phyloP scores from a whole-genome alignment of 129 eudicot genomes.

The Centrapalus pauciflorus region DNA sequence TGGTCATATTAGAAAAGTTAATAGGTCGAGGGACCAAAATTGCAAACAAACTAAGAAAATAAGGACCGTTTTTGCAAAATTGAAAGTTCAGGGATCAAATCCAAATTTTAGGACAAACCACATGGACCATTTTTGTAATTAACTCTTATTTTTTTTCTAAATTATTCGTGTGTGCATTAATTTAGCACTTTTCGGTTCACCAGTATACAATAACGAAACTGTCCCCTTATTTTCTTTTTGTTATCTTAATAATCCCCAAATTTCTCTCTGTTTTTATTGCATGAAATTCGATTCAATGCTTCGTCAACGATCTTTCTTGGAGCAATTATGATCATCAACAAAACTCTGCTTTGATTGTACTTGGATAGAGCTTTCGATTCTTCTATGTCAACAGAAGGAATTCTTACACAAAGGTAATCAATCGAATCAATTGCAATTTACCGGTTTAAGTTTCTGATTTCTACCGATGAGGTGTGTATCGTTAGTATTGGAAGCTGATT shows the following conservation, averaged over 20 bases:
- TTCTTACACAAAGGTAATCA: constrained; percentile 26
- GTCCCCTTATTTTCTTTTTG: background rate
- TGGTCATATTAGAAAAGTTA: too few relatives aligned
- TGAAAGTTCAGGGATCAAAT: too few relatives aligned
- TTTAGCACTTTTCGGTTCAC: too few relatives aligned
- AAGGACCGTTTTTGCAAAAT: too few relatives aligned
- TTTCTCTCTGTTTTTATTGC: background rate
- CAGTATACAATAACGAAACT: too few relatives aligned
- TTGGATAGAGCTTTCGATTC: background rate
- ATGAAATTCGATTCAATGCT: constrained; percentile 12
- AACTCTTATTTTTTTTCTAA: too few relatives aligned
- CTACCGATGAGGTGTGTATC: background rate
- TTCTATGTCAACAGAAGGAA: constrained; percentile 14
- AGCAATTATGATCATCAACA: constrained; percentile 1
- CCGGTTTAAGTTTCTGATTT: background rate
- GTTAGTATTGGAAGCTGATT: background rate
- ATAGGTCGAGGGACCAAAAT: too few relatives aligned
- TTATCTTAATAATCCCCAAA: constrained; percentile 19
- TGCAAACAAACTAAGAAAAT: too few relatives aligned
- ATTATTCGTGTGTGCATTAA: too few relatives aligned
- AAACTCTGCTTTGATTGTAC: constrained; percentile 6
- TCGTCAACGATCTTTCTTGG: constrained; percentile 14
- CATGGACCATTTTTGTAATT: too few relatives aligned
- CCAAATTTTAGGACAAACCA: too few relatives aligned
- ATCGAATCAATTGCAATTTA: background rate